Percentiles rank a stretch among this genome's conserved stretches.
These are phyloP conservation scores for Spizellomyces sp. DNA, from an alignment of 192 early-diverging fungal genomes.

Conservation along the genomic window DNA sequence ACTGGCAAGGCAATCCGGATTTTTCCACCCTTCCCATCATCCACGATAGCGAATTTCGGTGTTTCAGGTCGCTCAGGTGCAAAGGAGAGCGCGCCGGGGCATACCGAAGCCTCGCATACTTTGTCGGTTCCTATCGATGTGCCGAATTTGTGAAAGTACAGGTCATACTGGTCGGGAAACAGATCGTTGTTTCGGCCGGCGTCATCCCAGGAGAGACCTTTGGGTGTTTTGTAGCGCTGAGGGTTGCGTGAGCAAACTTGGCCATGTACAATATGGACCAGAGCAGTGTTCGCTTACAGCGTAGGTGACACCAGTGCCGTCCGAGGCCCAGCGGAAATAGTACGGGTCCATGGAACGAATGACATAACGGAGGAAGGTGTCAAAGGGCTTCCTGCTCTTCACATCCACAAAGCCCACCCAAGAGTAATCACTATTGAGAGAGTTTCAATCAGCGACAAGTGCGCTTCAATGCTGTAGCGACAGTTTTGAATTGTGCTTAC, in stretches of 20 bases:
- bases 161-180: neutral
- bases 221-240: constrained; percentile 4
- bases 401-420: constrained; percentile 17
- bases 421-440: constrained; percentile 16
- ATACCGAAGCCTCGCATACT: neutral
- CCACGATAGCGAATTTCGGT: neutral
- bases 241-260: neutral
- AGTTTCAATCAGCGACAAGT: too few relatives aligned
- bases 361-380: constrained; percentile 6
- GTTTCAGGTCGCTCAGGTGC: neutral
- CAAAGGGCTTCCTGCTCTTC: constrained; percentile 13
- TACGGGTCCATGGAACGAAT: neutral
- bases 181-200: constrained; percentile 19
- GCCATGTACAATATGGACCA: neutral
- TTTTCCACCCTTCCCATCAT: neutral
- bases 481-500: neutral
- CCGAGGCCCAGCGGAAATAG: neutral
- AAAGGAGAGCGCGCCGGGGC: neutral
- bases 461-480: neutral
- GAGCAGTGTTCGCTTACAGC: constrained; percentile 7
- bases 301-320: constrained; percentile 19
- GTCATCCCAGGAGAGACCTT: constrained; percentile 20
- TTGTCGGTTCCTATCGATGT: neutral
- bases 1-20: neutral
- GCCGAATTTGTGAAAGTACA: constrained; percentile 18